These are phyloP conservation scores for Microglena sp. DNA, from an alignment of 139 green algal genomes.

Conservation along the genomic window DNA sequence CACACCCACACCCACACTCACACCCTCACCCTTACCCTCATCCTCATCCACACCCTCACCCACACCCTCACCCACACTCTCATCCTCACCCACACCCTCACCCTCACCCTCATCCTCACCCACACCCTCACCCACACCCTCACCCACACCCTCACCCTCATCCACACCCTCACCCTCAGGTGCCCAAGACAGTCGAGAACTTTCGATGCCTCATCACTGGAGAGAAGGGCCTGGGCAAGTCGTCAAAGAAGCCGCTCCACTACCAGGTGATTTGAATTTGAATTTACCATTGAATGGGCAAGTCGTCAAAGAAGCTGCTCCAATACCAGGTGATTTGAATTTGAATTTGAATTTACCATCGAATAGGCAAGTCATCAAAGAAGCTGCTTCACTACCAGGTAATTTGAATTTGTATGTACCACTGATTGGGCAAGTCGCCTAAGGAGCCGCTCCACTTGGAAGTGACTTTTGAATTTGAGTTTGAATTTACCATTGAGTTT, in stretches of 20 bases:
- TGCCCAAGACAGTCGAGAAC: conserved; percentile 58
- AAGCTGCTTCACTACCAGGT: conserved; percentile 75
- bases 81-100: not conserved
- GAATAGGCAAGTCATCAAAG: conserved; percentile 58
- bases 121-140: not conserved
- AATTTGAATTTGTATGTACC: too few species aligned
- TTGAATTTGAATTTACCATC: too few species aligned
- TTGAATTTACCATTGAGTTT: too few species aligned
- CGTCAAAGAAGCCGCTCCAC: conserved; percentile 69
- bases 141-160: not conserved
- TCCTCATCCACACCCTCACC: not conserved
- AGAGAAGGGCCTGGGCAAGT: conserved; percentile 64
- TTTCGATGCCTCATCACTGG: conserved; percentile 64
- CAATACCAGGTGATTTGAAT: too few species aligned
- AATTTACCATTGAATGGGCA: too few species aligned
- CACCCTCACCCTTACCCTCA: not conserved
- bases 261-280: too few species aligned
- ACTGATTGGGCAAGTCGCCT: too few species aligned
- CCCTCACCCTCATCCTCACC: not conserved
- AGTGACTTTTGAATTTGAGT: too few species aligned
- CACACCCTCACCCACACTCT: too few species aligned
- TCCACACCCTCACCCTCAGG: conserved; percentile 7
- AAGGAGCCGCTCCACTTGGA: too few species aligned
- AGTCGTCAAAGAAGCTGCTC: too few species aligned
- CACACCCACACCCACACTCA: not conserved